Evolutionary conservation across 108 stramenopile species (phyloP).

Genomic region (Parmales sp.): DNA sequence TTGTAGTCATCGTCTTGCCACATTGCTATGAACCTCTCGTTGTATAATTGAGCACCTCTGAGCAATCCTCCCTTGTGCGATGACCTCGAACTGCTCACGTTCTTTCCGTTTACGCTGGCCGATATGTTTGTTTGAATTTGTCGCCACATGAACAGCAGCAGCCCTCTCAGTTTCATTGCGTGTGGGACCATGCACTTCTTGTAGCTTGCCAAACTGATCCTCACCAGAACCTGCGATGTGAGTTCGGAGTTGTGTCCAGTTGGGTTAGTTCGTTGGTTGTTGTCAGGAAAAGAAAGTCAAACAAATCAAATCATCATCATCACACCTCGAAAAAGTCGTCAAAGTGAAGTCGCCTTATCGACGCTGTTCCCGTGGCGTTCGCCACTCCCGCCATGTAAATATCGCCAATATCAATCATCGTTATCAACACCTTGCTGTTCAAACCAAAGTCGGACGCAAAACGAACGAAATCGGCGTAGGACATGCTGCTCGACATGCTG

Average conservation of each 20-base stretch:
- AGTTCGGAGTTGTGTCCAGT: no score
- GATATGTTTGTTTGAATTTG: constrained; percentile 6
- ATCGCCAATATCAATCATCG: constrained; percentile 43
- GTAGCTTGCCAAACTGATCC: constrained; percentile 13
- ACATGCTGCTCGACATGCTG: constrained; percentile 31
- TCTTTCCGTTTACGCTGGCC: neutral
- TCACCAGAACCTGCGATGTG: constrained; percentile 12
- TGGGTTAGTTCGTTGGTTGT: no score
- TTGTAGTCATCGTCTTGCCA: constrained; percentile 20
- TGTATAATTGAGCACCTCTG: constrained; percentile 15
- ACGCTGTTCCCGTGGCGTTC: neutral
- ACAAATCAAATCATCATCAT: no score
- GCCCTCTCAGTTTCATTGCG: constrained; percentile 12
- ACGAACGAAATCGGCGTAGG: constrained; percentile 32
- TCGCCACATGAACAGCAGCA: constrained; percentile 27
- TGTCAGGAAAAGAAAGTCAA: no score
- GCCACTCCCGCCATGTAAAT: constrained; percentile 32
- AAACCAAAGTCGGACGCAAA: constrained; percentile 43
- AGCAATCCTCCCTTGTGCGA: constrained; percentile 20
- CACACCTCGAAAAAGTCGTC: constrained; percentile 23
- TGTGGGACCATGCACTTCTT: neutral
- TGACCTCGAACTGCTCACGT: neutral
- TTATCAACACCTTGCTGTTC: constrained; percentile 18
- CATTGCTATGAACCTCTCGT: constrained; percentile 14
- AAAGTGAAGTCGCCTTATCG: constrained; percentile 15